A percentile compares a stretch with the other conserved stretches of the same genome.
Evolutionary conservation across 768 basidiomycete genomes (phyloP).

Genomic region (Mycena galopus): DNA sequence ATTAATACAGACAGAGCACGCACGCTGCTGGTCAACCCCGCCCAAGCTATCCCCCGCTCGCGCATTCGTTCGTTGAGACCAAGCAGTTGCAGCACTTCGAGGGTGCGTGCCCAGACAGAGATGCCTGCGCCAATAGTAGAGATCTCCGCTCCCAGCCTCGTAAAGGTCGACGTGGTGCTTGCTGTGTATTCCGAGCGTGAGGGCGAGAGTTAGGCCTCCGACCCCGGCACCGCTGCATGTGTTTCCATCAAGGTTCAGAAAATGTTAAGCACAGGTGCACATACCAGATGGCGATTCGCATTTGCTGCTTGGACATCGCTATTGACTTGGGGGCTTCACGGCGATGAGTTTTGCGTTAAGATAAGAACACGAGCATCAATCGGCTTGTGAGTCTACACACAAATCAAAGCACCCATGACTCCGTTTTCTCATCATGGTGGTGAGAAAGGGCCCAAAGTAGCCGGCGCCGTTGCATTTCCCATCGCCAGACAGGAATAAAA

Average conservation of each 20-base stretch:
- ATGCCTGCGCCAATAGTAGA: slow-evolving; percentile 20
- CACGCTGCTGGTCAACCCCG: slow-evolving; percentile 19
- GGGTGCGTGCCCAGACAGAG: too few species aligned
- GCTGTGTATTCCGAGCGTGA: slow-evolving; percentile 18
- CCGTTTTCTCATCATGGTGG: slow-evolving; percentile 14
- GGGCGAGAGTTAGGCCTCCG: slow-evolving; percentile 21
- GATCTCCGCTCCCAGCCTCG: slow-evolving; percentile 22
- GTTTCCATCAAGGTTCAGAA: slow-evolving; percentile 19
- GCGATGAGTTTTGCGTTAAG: too few species aligned
- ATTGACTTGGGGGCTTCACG: too few species aligned
- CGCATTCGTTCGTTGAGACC: too few species aligned
- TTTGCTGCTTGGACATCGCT: slow-evolving; percentile 16
- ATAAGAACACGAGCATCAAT: slow-evolving; percentile 12
- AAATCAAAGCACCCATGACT: slow-evolving; percentile 9
- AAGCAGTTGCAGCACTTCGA: too few species aligned
- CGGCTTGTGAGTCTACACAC: slow-evolving; percentile 10
- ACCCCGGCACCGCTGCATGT: slow-evolving; percentile 19
- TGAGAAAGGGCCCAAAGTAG: slow-evolving; percentile 19
- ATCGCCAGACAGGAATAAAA: too few species aligned
- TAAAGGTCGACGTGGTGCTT: slow-evolving; percentile 18
- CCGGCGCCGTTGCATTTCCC: too few species aligned
- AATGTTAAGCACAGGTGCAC: slow-evolving; percentile 8
- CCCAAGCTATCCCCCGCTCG: too few species aligned
- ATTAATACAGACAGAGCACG: slow-evolving; percentile 13
- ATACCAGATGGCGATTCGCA: slow-evolving; percentile 23